These are phyloP conservation scores for Hirschioporus abietinus DNA, from an alignment of 768 basidiomycete genomes.

Conservation along the genomic window DNA sequence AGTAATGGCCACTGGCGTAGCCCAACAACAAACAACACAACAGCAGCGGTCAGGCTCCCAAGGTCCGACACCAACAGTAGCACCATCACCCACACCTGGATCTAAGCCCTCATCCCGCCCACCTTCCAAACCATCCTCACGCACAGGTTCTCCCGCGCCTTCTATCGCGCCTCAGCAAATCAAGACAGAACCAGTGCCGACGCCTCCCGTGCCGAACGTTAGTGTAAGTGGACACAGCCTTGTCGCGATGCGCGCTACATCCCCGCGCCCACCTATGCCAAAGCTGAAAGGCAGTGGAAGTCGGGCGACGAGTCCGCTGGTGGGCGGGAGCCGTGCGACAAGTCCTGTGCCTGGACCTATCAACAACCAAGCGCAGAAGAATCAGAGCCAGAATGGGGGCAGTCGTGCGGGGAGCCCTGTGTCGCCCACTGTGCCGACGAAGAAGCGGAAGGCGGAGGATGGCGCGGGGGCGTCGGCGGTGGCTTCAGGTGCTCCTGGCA, in stretches of 20 bases:
- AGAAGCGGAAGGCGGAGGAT: conserved; percentile 59
- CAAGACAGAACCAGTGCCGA: neutral
- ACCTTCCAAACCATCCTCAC: conserved; percentile 36
- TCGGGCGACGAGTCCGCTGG: conserved; percentile 56
- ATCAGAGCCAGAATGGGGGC: neutral
- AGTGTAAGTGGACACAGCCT: conserved; percentile 54
- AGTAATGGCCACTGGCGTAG: conserved; percentile 35
- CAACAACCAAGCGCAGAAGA: neutral
- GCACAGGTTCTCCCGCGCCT: conserved; percentile 53
- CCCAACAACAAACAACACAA: conserved; percentile 35
- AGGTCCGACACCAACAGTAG: neutral
- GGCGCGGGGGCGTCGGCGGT: conserved; percentile 20
- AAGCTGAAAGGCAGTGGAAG: conserved; percentile 39
- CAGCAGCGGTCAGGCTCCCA: conserved; percentile 45
- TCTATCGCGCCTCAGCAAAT: conserved; percentile 28
- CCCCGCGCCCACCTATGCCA: conserved; percentile 64
- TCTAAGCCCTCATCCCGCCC: conserved; percentile 26
- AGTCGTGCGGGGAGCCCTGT: neutral
- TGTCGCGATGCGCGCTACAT: conserved; percentile 81
- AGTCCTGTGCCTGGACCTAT: conserved; percentile 34
- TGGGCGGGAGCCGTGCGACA: conserved; percentile 41
- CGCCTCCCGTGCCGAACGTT: conserved; percentile 32
- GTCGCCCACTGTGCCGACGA: conserved; percentile 23
- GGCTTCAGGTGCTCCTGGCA: conserved; percentile 9
- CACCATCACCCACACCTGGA: neutral